A percentile compares a stretch with the other conserved stretches of the same genome.
Conservation (phyloP, 1,284 basidiomycete genomes). For the Xerocomus amazonicus region DNA sequence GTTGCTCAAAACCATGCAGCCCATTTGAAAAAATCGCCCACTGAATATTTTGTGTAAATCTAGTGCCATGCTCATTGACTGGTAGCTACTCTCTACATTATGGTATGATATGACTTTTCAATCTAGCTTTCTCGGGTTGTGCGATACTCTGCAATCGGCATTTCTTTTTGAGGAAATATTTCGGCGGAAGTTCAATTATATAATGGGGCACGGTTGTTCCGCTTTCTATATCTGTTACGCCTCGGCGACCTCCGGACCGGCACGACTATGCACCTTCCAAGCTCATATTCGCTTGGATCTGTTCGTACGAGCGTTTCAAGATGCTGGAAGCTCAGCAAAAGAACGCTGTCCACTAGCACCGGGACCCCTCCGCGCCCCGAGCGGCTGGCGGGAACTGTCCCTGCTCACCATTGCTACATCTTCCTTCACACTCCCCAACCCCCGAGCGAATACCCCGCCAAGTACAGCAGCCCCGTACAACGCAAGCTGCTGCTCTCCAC, state of each 20-base stretch:
- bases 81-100: too few relatives aligned
- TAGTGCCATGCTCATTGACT: too few relatives aligned
- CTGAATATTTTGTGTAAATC: too few relatives aligned
- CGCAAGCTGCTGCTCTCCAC: slow-evolving; percentile 47
- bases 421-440: slow-evolving; percentile 51
- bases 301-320: neutral
- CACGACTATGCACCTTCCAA: neutral
- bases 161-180: too few relatives aligned
- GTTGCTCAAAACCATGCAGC: too few relatives aligned
- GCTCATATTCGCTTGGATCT: neutral
- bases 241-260: neutral
- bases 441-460: slow-evolving; percentile 48
- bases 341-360: slow-evolving; percentile 10
- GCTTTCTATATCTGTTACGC: too few relatives aligned
- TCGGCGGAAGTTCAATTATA: too few relatives aligned
- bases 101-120: too few relatives aligned
- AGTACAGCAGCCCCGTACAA: slow-evolving; percentile 48
- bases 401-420: slow-evolving; percentile 52
- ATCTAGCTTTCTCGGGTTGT: too few relatives aligned
- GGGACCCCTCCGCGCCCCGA: neutral
- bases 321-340: neutral
- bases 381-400: slow-evolving; percentile 42
- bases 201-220: too few relatives aligned
- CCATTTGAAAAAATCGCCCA: too few relatives aligned
- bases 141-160: too few relatives aligned